These are phyloP conservation scores for Lactarius hengduanensis DNA, from an alignment of 768 basidiomycete genomes.

Conservation along the genomic window DNA sequence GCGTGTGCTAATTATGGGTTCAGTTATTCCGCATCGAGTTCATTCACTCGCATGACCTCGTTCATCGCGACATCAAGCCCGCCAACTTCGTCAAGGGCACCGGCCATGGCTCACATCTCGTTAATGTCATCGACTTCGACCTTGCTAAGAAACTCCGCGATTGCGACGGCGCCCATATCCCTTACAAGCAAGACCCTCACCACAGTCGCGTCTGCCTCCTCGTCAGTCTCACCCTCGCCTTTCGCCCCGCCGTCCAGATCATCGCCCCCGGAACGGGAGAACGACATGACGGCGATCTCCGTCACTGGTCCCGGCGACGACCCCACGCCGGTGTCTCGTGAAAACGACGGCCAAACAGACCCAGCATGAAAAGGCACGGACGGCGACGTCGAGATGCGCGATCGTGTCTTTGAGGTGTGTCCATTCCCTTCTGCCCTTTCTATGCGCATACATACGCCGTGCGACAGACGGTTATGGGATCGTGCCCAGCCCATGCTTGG, in stretches of 20 bases:
- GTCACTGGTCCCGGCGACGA: neutral
- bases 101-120: constrained; percentile 61
- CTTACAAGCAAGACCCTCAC: constrained; percentile 69
- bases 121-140: constrained; percentile 92
- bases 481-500: no score
- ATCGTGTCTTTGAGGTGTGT: constrained; percentile 2
- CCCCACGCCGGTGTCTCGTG: no score
- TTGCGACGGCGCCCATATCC: constrained; percentile 62
- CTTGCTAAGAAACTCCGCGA: constrained; percentile 80
- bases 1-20: constrained; percentile 17
- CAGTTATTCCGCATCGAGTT: constrained; percentile 95
- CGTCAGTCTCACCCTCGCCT: constrained; percentile 10
- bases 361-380: neutral
- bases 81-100: constrained; percentile 98
- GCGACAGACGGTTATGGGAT: no score
- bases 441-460: constrained; percentile 7
- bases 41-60: constrained; percentile 91
- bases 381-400: neutral
- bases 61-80: constrained; percentile 97
- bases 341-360: neutral
- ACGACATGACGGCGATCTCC: neutral
- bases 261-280: neutral
- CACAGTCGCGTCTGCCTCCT: constrained; percentile 37
- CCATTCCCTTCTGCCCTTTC: neutral
- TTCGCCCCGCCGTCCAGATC: constrained; percentile 3